Conservation (phyloP, 345 rosid species). For the Gossypium arboreum region DNA sequence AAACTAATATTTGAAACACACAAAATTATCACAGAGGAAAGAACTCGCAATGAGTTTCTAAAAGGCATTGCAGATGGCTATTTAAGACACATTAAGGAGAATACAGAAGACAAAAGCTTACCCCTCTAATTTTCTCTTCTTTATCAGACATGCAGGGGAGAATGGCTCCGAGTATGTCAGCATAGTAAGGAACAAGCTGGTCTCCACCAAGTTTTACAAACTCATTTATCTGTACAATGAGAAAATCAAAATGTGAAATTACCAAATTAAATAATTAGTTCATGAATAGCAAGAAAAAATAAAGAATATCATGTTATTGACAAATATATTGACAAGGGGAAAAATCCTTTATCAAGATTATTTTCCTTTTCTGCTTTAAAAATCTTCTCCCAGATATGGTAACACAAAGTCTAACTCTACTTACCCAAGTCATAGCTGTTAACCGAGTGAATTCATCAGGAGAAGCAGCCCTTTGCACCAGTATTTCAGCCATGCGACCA, state of each 20-base stretch:
- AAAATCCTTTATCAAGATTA: neutral
- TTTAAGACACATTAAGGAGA: conserved; percentile 13
- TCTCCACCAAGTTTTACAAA: conserved; percentile 99
- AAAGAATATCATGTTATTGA: neutral
- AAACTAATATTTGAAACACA: conserved; percentile 43
- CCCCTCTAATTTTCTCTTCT: conserved; percentile 99
- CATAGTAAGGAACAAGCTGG: conserved; percentile 93
- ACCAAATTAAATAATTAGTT: neutral
- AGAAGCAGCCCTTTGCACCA: conserved; percentile 95
- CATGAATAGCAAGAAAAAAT: conserved; percentile 6
- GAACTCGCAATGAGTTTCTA: neutral
- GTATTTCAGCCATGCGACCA: conserved; percentile 99
- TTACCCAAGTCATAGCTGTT: conserved; percentile 98
- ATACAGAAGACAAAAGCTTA: conserved; percentile 36
- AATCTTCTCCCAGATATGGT: neutral
- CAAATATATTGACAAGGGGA: conserved; percentile 7
- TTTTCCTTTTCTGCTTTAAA: neutral
- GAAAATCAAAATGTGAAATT: conserved; percentile 2
- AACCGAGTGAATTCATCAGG: conserved; percentile 93
- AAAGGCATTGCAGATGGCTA: neutral
- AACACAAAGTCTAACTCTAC: conserved; percentile 10
- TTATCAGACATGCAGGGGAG: conserved; percentile 96
- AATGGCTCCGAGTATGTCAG: conserved; percentile 93
- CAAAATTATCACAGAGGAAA: conserved; percentile 12
- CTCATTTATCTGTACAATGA: conserved; percentile 71